Evolutionary conservation across 2,329 filamentous ascomycete species (phyloP).

Genomic region (Aspergillus latus): DNA sequence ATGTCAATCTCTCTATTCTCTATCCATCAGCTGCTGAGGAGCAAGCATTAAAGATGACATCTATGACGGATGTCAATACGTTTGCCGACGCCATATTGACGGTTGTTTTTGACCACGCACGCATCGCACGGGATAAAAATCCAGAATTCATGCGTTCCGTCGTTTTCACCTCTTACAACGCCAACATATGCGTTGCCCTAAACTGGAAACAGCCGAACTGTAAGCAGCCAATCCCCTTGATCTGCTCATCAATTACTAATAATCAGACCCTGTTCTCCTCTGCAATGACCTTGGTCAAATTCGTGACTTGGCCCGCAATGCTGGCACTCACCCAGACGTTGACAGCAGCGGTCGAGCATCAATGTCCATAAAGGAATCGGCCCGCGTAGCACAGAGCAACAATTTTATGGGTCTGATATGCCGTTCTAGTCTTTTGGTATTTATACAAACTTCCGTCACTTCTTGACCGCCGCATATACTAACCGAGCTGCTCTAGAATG

Average conservation of each 20-base stretch:
- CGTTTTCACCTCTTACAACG: conserved; percentile 91
- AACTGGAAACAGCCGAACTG: conserved; percentile 99
- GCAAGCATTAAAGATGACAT: conserved; percentile 65
- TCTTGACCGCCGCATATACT: neutral
- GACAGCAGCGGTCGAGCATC: conserved; percentile 68
- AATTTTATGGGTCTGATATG: conserved; percentile 98
- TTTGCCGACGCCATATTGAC: conserved; percentile 81
- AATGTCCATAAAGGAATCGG: conserved; percentile 90
- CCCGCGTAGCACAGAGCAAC: conserved; percentile 88
- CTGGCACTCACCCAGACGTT: conserved; percentile 45
- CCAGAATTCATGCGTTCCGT: conserved; percentile 79
- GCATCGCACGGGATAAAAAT: conserved; percentile 62
- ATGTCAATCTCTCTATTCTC: conserved; percentile 87
- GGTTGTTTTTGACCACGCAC: conserved; percentile 88
- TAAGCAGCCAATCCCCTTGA: conserved; percentile 40
- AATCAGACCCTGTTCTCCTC: conserved; percentile 75
- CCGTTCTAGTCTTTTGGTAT: conserved; percentile 78
- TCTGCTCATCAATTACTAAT: conserved; percentile 3
- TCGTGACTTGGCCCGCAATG: conserved; percentile 40
- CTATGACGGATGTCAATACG: conserved; percentile 77
- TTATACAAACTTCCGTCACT: conserved; percentile 33
- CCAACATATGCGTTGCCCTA: conserved; percentile 83
- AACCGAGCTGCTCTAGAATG: conserved; percentile 59
- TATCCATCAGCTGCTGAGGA: conserved; percentile 80
- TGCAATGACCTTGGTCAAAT: conserved; percentile 81